Evolutionary conservation across 2,329 filamentous ascomycete genomes (phyloP).

Genomic region (Fusarium sp.): DNA sequence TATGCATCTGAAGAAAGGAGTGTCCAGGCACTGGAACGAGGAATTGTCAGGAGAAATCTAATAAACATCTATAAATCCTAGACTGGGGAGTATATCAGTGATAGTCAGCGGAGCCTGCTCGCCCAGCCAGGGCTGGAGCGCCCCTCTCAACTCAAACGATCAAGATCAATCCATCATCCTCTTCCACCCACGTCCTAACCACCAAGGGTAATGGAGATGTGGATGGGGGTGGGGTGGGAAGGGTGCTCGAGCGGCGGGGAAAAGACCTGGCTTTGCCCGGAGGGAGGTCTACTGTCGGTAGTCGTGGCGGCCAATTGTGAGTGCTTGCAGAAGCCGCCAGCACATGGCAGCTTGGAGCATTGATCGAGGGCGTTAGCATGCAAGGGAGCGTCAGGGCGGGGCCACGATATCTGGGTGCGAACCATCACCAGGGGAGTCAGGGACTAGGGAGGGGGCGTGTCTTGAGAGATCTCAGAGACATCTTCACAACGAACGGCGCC

Average conservation of each 20-base stretch:
- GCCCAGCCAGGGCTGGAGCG: slow-evolving; percentile 53
- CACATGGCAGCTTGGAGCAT: slow-evolving; percentile 55
- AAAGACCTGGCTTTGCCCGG: slow-evolving; percentile 47
- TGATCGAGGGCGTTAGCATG: slow-evolving; percentile 54
- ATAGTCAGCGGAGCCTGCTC: slow-evolving; percentile 52
- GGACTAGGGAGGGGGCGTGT: slow-evolving; percentile 41
- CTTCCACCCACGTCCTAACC: slow-evolving; percentile 48
- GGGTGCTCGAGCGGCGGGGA: slow-evolving; percentile 45
- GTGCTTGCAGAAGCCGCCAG: slow-evolving; percentile 46
- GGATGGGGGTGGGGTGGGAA: slow-evolving; percentile 45
- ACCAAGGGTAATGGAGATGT: slow-evolving; percentile 45
- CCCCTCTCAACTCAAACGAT: slow-evolving; percentile 51
- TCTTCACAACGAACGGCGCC: slow-evolving; percentile 42
- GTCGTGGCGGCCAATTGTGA: slow-evolving; percentile 50
- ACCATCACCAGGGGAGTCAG: slow-evolving; percentile 41
- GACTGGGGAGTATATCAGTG: slow-evolving; percentile 52
- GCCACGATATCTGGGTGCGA: slow-evolving; percentile 44
- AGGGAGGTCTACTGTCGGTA: slow-evolving; percentile 47
- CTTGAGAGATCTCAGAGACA: slow-evolving; percentile 34
- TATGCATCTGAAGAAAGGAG: slow-evolving; percentile 54
- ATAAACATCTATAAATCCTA: slow-evolving; percentile 57
- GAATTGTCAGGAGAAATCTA: slow-evolving; percentile 51
- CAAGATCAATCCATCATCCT: slow-evolving; percentile 51
- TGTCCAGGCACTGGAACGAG: slow-evolving; percentile 56
- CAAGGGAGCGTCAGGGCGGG: slow-evolving; percentile 55